Percentiles rank a stretch among this genome's conserved stretches.
phyloP scores from a whole-genome alignment of 257 asterid genomes.

The Thymus quinquecostatus region DNA sequence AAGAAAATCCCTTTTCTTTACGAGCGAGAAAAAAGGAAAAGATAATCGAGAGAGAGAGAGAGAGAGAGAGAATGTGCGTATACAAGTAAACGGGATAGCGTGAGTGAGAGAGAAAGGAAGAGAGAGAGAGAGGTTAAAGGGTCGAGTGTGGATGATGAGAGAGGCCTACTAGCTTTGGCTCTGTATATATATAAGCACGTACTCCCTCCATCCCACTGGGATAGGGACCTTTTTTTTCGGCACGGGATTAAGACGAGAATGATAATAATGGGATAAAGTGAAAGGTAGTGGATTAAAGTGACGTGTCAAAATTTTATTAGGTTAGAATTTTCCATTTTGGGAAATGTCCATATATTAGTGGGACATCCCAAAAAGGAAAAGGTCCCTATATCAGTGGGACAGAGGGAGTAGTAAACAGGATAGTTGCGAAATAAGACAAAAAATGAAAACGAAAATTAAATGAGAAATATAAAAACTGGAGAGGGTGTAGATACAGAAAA shows the following conservation, averaged over 20 bases:
- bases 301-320: too few species aligned
- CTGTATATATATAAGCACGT: slow-evolving; percentile 9
- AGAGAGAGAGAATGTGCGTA: background rate
- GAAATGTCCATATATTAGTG: too few species aligned
- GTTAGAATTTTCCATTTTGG: too few species aligned
- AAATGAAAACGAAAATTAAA: background rate
- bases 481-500: background rate
- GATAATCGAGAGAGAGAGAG: slow-evolving; percentile 20
- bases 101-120: background rate
- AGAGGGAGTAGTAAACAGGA: background rate
- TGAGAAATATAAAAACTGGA: too few species aligned
- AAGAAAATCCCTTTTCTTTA: background rate
- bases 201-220: too few species aligned
- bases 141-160: slow-evolving; percentile 25
- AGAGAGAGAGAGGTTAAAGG: background rate
- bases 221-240: too few species aligned
- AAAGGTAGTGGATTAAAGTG: too few species aligned
- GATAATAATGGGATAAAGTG: too few species aligned
- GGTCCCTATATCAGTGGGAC: too few species aligned
- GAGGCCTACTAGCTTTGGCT: background rate
- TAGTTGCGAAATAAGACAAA: slow-evolving; percentile 18
- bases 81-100: slow-evolving; percentile 30
- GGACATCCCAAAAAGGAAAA: too few species aligned
- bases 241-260: too few species aligned
- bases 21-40: background rate